Evolutionary conservation across 1,139 yeast species (phyloP), one percentile per base, ranked within the genome.

Genomic region (Suhomyces bolitotheri): DNA sequence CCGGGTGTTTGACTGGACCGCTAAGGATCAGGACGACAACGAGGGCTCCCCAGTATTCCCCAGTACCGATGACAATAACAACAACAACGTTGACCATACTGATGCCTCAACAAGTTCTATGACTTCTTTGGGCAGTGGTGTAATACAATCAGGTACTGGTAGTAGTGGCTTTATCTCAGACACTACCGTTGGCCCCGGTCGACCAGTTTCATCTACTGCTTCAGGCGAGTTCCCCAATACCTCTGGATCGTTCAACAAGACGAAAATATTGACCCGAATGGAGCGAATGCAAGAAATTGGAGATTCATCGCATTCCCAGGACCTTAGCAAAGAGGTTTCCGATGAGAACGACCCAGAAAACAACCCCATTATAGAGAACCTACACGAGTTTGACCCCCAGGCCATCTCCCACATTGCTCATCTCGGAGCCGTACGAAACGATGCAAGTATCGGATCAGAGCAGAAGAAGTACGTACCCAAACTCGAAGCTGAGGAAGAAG

Each of bases 311-410:
- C 20, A 17, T 8, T 8, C 8, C 20, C 20, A 7, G 20, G 20
- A 17, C 6, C 8, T 13, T 5, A n/a, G 6, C 6, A 7, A 12
- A 2, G 29, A 23, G 2, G 7, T 16, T 5, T 11, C 10, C n/a
- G 10, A 9, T 2, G 53, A 48, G 16, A 42, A 43, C 3, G 53
- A 53, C 24, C 53, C 53, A 1, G 59, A 54, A 20, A 41, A 50
- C 27, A 40, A 38, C 23, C 60, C 60, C 1, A 46, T 49, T 2
- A 45, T 56, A 12, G 60, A 46, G 15, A 51, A 56, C 29, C 25
- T 48, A 4, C 45, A 49, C 12, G 50, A 41, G 6, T 32, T 51
- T 7, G 45, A 38, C 21, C 11, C 36, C n/a, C 49, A 47, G n/a
- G 41, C 47, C 17, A 46, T 27, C 7, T 16, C 14, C 6, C 22